These are phyloP conservation scores for Alternaria solani DNA, from an alignment of 2,329 filamentous ascomycete species.

Conservation along the genomic window DNA sequence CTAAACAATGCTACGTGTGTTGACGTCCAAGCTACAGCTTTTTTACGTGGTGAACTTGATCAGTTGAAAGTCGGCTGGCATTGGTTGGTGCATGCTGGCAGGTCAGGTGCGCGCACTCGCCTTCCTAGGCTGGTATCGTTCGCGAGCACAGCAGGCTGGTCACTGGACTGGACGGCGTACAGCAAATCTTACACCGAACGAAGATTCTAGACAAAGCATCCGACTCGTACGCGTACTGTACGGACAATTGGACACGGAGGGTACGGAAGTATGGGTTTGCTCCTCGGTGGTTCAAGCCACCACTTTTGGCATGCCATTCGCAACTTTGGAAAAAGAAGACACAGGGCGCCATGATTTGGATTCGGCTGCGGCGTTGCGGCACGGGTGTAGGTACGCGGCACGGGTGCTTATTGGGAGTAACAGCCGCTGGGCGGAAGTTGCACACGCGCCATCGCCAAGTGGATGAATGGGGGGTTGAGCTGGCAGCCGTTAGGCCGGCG, in stretches of 20 bases:
- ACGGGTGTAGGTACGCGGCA: constrained; percentile 15
- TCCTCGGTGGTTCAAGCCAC: not conserved
- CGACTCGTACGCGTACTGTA: not conserved
- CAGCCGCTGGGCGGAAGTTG: constrained; percentile 23
- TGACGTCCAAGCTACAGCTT: not conserved
- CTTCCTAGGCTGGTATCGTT: constrained; percentile 7
- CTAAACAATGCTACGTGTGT: not conserved
- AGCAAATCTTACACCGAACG: not conserved
- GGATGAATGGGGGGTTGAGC: constrained; percentile 7
- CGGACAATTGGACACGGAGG: not conserved
- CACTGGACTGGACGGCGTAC: constrained; percentile 13
- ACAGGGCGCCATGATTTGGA: constrained; percentile 5
- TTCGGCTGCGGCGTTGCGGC: constrained; percentile 25
- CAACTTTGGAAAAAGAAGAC: constrained; percentile 1
- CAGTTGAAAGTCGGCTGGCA: not conserved
- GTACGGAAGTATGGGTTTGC: not conserved
- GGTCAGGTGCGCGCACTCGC: constrained; percentile 5
- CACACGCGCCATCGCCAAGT: constrained; percentile 9
- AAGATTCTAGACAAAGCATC: not conserved
- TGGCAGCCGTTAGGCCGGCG: not conserved
- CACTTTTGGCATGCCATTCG: constrained; percentile 6
- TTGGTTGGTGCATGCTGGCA: not conserved
- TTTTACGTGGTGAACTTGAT: not conserved
- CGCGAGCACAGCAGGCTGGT: constrained; percentile 6
- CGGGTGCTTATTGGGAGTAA: constrained; percentile 21